Evolutionary conservation across 768 basidiomycete species (phyloP).

Genomic region (Tremella mesenterica): DNA sequence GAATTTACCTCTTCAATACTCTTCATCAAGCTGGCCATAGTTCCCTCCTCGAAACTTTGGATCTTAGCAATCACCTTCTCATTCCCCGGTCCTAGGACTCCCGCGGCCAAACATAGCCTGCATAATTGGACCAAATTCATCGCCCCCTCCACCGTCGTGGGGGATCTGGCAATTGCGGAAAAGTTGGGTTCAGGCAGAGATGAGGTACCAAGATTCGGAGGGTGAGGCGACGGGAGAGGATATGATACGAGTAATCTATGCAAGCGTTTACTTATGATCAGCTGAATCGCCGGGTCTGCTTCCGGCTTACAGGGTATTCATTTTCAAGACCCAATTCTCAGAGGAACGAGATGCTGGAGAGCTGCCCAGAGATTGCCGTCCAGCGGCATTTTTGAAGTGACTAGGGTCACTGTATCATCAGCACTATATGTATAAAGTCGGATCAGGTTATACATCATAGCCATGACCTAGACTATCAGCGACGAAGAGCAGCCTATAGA

Average conservation of each 20-base stretch:
- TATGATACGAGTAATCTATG: conserved; percentile 36
- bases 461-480: conserved; percentile 19
- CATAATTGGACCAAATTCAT: conserved; percentile 64
- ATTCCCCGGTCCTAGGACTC: conserved; percentile 80
- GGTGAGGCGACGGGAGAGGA: conserved; percentile 26
- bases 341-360: conserved; percentile 14
- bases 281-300: not conserved
- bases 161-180: conserved; percentile 72
- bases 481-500: not conserved
- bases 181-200: conserved; percentile 77
- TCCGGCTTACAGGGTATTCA: conserved; percentile 29
- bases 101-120: conserved; percentile 71
- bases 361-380: conserved; percentile 2
- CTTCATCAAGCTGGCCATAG: conserved; percentile 85
- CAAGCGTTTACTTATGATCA: conserved; percentile 26
- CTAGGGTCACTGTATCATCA: conserved; percentile 24
- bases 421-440: not conserved
- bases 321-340: conserved; percentile 37
- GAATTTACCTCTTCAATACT: conserved; percentile 76
- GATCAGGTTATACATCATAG: conserved; percentile 11
- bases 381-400: conserved; percentile 27
- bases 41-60: conserved; percentile 66
- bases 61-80: conserved; percentile 83
- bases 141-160: conserved; percentile 47
- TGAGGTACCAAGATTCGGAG: conserved; percentile 18